Percentiles rank a stretch among this genome's conserved stretches.
Conservation (phyloP, 1,139 yeast genomes). For the Debaryomyces sp. region DNA sequence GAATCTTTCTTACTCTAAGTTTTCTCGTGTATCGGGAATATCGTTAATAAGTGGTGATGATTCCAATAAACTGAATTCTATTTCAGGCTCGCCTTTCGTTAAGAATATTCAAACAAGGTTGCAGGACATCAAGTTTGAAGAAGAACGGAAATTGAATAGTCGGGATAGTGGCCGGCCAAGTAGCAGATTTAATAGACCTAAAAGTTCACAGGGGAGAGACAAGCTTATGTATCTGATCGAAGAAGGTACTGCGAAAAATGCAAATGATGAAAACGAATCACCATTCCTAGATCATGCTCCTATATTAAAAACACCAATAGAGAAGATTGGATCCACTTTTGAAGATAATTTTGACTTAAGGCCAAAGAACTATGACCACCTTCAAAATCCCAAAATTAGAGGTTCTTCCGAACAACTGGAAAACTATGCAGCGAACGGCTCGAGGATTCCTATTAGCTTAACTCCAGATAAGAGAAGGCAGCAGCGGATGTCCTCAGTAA, state of each 20-base stretch:
- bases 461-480: slow-evolving; percentile 14
- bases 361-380: slow-evolving; percentile 13
- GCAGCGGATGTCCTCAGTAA: slow-evolving; percentile 37
- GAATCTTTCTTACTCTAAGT: slow-evolving; percentile 40
- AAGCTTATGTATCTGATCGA: slow-evolving; percentile 13
- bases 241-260: slow-evolving; percentile 13
- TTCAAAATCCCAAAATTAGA: slow-evolving; percentile 3
- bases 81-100: slow-evolving; percentile 29
- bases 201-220: slow-evolving; percentile 3
- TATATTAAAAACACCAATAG: neutral
- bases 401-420: neutral
- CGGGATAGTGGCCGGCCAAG: slow-evolving; percentile 4
- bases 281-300: slow-evolving; percentile 19
- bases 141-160: slow-evolving; percentile 12
- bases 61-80: slow-evolving; percentile 8
- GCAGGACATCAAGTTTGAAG: slow-evolving; percentile 18
- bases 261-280: slow-evolving; percentile 18
- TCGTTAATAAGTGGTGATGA: slow-evolving; percentile 16
- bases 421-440: neutral
- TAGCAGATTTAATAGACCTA: neutral
- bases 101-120: slow-evolving; percentile 24
- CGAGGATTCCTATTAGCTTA: neutral
- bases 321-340: slow-evolving; percentile 4
- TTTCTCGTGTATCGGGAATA: slow-evolving; percentile 35
- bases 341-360: slow-evolving; percentile 15